Evolutionary conservation across 1,284 basidiomycete genomes (phyloP).

Genomic region (Clitocybe nebularis): DNA sequence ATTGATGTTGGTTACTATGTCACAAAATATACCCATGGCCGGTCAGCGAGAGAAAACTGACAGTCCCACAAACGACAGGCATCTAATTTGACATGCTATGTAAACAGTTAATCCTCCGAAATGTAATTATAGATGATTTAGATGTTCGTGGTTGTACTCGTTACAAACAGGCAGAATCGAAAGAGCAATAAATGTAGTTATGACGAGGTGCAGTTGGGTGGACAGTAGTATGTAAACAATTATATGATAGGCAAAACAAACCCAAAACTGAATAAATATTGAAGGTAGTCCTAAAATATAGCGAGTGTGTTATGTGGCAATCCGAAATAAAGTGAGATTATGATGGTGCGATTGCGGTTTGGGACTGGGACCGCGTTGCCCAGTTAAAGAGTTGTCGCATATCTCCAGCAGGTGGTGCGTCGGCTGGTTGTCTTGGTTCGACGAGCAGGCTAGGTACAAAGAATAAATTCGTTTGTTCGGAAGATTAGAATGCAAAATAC

Average conservation of each 20-base stretch:
- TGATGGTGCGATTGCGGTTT: conserved; percentile 24
- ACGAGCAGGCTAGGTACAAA: conserved; percentile 58
- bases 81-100: neutral
- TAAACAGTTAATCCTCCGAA: neutral
- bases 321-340: conserved; percentile 15
- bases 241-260: conserved; percentile 12
- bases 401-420: conserved; percentile 60
- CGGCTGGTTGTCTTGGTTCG: conserved; percentile 75
- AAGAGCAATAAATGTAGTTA: conserved; percentile 19
- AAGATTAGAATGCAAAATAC: conserved; percentile 32
- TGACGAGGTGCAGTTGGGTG: conserved; percentile 15
- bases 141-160: conserved; percentile 14
- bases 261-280: conserved; percentile 19
- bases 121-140: conserved; percentile 17
- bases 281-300: conserved; percentile 10
- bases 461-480: no score
- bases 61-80: neutral
- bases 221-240: conserved; percentile 12
- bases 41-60: conserved; percentile 18
- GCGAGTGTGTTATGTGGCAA: conserved; percentile 10
- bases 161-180: conserved; percentile 18
- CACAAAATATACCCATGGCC: conserved; percentile 37
- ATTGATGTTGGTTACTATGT: conserved; percentile 43
- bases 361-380: conserved; percentile 53
- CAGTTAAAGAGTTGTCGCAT: conserved; percentile 74